Evolutionary conservation across 2,329 filamentous ascomycete species (phyloP).

Genomic region (Paramyrothecium roridum): DNA sequence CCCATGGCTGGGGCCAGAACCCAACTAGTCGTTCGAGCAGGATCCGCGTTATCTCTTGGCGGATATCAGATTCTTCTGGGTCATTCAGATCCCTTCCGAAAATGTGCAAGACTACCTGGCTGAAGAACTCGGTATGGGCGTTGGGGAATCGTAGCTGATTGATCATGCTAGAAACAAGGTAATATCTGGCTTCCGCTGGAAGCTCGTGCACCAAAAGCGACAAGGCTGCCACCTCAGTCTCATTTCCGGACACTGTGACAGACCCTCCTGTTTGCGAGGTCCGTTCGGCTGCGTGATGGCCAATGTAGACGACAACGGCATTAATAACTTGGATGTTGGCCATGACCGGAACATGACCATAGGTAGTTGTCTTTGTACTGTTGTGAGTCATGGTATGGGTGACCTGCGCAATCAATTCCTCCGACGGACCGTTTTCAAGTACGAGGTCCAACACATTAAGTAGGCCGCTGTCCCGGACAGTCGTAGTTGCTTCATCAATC

Average conservation of each 20-base stretch:
- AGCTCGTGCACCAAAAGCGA: slow-evolving; percentile 75
- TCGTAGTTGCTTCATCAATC: slow-evolving; percentile 58
- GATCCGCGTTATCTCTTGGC: slow-evolving; percentile 86
- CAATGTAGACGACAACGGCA: slow-evolving; percentile 80
- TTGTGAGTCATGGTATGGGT: slow-evolving; percentile 67
- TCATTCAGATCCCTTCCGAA: slow-evolving; percentile 74
- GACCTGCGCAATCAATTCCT: slow-evolving; percentile 74
- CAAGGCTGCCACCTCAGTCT: slow-evolving; percentile 65
- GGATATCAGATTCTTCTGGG: slow-evolving; percentile 76
- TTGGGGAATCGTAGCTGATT: slow-evolving; percentile 93
- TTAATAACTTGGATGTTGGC: slow-evolving; percentile 73
- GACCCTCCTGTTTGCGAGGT: slow-evolving; percentile 57
- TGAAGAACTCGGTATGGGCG: slow-evolving; percentile 89
- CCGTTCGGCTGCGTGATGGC: slow-evolving; percentile 64
- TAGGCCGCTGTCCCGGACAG: slow-evolving; percentile 52
- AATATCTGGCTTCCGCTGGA: slow-evolving; percentile 76
- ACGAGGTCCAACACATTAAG: slow-evolving; percentile 58
- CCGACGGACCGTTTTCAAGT: slow-evolving; percentile 59
- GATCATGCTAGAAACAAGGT: slow-evolving; percentile 77
- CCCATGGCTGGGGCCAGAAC: slow-evolving; percentile 94
- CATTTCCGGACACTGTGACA: slow-evolving; percentile 39
- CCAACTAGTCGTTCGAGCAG: slow-evolving; percentile 84
- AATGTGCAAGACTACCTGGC: slow-evolving; percentile 76
- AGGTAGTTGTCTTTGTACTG: slow-evolving; percentile 55
- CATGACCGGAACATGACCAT: slow-evolving; percentile 63